phyloP scores from a whole-genome alignment of 2,329 filamentous ascomycete genomes.

The Ceratocystis cacaofunesta region DNA sequence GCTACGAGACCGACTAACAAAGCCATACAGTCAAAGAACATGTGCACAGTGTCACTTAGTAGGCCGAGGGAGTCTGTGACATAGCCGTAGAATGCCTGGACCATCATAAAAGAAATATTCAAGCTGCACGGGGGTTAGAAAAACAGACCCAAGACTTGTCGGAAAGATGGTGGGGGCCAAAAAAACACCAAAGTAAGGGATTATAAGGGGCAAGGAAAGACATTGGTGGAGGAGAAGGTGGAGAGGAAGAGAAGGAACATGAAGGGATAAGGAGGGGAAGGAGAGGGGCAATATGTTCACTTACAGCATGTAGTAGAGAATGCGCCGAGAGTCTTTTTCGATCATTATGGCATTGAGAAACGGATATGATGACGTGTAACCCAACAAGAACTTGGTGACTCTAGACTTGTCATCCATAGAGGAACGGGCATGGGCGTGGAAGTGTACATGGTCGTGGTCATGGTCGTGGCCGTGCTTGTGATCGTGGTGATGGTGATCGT shows the following conservation, averaged over 20 bases:
- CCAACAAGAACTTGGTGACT: slow-evolving; percentile 60
- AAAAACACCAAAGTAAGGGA: neutral
- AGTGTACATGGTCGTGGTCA: slow-evolving; percentile 21
- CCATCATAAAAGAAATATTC: slow-evolving; percentile 87
- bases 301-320: slow-evolving; percentile 93
- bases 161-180: neutral
- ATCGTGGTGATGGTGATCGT: slow-evolving; percentile 20
- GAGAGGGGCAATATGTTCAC: slow-evolving; percentile 23
- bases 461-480: slow-evolving; percentile 21
- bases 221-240: neutral
- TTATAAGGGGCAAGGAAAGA: neutral
- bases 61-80: slow-evolving; percentile 84
- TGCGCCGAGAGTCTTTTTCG: slow-evolving; percentile 83
- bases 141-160: neutral
- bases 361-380: slow-evolving; percentile 53
- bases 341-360: slow-evolving; percentile 72
- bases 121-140: slow-evolving; percentile 38
- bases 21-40: slow-evolving; percentile 97
- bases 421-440: slow-evolving; percentile 21
- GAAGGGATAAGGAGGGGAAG: neutral
- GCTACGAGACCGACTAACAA: slow-evolving; percentile 81
- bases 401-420: slow-evolving; percentile 32
- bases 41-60: slow-evolving; percentile 96
- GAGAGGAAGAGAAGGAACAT: neutral
- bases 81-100: slow-evolving; percentile 90